These are phyloP conservation scores for Aristolochia fimbriata DNA, from an alignment of 164 flowering plant genomes.

Conservation along the genomic window DNA sequence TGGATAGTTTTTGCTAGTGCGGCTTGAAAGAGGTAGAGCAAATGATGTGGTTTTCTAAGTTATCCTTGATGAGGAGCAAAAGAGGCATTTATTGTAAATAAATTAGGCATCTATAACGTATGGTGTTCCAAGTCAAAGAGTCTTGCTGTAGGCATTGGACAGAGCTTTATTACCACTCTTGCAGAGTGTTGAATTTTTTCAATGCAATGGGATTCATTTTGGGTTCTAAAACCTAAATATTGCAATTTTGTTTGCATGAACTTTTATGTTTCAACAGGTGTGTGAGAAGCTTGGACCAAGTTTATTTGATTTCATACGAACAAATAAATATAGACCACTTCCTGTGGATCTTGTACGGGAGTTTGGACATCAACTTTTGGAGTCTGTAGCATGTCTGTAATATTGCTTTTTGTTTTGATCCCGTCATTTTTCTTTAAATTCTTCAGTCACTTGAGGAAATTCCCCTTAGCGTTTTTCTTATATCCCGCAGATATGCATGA, in stretches of 20 bases:
- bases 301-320: slow-evolving; percentile 84
- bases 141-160: neutral
- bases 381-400: slow-evolving; percentile 97
- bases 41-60: no score
- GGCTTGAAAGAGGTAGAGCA: no score
- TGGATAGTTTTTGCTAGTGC: no score
- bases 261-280: slow-evolving; percentile 76
- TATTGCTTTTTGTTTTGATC: slow-evolving; percentile 15
- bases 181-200: neutral
- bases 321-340: slow-evolving; percentile 72
- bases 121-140: neutral
- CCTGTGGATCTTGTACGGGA: slow-evolving; percentile 93
- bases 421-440: slow-evolving; percentile 7
- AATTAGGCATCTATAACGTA: no score
- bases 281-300: slow-evolving; percentile 99
- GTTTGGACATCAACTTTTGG: slow-evolving; percentile 93
- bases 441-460: slow-evolving; percentile 4
- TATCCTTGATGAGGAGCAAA: no score
- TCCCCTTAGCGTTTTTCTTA: slow-evolving; percentile 12
- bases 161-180: neutral
- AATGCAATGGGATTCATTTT: slow-evolving; percentile 6
- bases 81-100: no score
- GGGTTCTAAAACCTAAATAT: slow-evolving; percentile 23
- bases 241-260: slow-evolving; percentile 47
- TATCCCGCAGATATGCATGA: slow-evolving; percentile 74